Evolutionary conservation across 1,284 basidiomycete species (phyloP).

Genomic region (Apiotrichum brassicae): DNA sequence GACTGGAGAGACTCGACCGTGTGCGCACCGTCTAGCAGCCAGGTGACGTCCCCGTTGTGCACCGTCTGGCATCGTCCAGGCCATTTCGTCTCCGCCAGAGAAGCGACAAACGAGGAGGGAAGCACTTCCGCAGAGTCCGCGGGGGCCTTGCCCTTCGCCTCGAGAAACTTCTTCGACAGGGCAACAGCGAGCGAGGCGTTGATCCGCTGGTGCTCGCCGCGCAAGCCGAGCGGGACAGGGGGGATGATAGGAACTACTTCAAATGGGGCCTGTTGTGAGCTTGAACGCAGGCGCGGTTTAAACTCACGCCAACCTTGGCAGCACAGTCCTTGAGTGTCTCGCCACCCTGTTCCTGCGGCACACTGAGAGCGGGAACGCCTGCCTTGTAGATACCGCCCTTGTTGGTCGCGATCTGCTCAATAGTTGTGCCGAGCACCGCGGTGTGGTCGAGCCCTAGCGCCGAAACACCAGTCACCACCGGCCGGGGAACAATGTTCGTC

Average conservation of each 20-base stretch:
- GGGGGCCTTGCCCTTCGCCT: constrained; percentile 35
- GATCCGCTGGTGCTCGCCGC: constrained; percentile 80
- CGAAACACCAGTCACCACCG: constrained; percentile 82
- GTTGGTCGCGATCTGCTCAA: constrained; percentile 86
- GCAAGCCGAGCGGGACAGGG: constrained; percentile 58
- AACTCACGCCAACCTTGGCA: constrained; percentile 56
- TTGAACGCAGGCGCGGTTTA: neutral
- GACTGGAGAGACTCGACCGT: constrained; percentile 83
- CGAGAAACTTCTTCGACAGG: constrained; percentile 65
- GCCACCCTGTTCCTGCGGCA: constrained; percentile 65
- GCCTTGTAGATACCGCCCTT: constrained; percentile 97
- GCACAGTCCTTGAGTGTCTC: constrained; percentile 64
- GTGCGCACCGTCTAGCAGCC: constrained; percentile 95
- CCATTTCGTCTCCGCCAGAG: constrained; percentile 71
- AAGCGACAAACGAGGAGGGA: constrained; percentile 55
- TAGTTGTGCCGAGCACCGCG: constrained; percentile 80
- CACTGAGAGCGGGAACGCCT: constrained; percentile 77
- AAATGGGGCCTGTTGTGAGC: constrained; percentile 42
- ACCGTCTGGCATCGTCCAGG: constrained; percentile 95
- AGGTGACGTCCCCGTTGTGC: constrained; percentile 55
- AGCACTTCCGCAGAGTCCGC: constrained; percentile 45
- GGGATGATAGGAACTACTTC: constrained; percentile 34
- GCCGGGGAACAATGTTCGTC: constrained; percentile 90
- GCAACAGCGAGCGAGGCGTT: constrained; percentile 86
- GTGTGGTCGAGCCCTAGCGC: constrained; percentile 91